Conservation (phyloP, 352 stramenopile genomes). For the Elongisporangium anandrum region DNA sequence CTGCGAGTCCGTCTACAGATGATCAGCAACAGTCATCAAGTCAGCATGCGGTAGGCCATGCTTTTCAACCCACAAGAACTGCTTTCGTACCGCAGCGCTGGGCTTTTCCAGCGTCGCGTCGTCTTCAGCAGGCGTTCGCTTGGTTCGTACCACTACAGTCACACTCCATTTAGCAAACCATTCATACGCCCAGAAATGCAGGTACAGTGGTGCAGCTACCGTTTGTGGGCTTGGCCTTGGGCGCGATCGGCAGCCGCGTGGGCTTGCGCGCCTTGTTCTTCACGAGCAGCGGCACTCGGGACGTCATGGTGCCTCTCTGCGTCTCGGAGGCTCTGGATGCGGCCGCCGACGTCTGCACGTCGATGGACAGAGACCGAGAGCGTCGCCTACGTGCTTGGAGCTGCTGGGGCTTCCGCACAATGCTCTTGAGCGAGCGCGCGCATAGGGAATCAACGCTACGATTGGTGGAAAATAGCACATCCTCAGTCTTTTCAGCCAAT, state of each 20-base stretch:
- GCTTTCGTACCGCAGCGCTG: not conserved
- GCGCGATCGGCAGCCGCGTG: constrained; percentile 60
- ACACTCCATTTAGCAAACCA: not conserved
- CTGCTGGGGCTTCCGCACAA: not conserved
- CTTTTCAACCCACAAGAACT: not conserved
- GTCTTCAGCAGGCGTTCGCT: constrained; percentile 12
- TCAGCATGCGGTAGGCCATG: not conserved
- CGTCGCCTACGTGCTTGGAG: not conserved
- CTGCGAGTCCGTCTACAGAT: not conserved
- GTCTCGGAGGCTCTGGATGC: not conserved
- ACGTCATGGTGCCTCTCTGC: constrained; percentile 28
- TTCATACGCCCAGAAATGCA: not conserved
- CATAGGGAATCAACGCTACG: constrained; percentile 12
- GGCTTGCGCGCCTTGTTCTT: constrained; percentile 72
- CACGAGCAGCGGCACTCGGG: constrained; percentile 71
- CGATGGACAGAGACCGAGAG: not conserved
- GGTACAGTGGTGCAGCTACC: constrained; percentile 21
- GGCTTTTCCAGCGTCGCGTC: constrained; percentile 1
- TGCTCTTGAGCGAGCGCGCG: constrained; percentile 7
- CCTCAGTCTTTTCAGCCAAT: constrained; percentile 13
- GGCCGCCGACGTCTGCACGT: not conserved
- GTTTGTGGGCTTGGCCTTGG: constrained; percentile 55
- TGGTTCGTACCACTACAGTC: constrained; percentile 19
- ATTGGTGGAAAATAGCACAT: constrained; percentile 12
- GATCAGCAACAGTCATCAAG: not conserved